Evolutionary conservation across 164 flowering plant genomes (phyloP).

Genomic region (Aristolochia fimbriata): DNA sequence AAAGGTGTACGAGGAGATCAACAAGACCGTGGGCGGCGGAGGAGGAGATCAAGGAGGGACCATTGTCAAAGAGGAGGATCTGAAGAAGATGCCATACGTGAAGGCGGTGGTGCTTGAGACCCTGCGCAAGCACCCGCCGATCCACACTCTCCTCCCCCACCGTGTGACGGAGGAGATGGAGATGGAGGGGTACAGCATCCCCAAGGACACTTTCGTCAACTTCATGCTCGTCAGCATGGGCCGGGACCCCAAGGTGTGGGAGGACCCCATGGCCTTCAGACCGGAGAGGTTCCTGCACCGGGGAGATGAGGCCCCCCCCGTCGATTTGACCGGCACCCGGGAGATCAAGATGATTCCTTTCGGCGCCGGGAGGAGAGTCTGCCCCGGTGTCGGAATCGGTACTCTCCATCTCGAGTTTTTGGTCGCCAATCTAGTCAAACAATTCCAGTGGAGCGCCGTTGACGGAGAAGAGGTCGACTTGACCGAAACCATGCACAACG

Average conservation of each 20-base stretch:
- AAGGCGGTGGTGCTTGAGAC: slow-evolving; percentile 11
- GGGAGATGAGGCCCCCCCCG: slow-evolving; percentile 1
- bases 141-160: slow-evolving; percentile 14
- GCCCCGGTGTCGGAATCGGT: slow-evolving; percentile 19
- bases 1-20: slow-evolving; percentile 3
- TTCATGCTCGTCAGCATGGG: slow-evolving; percentile 16
- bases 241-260: slow-evolving; percentile 8
- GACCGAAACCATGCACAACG: slow-evolving; percentile 30
- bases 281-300: slow-evolving; percentile 13
- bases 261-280: slow-evolving; percentile 12
- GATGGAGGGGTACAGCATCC: slow-evolving; percentile 9
- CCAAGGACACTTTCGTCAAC: slow-evolving; percentile 9
- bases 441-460: slow-evolving; percentile 34
- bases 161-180: slow-evolving; percentile 16
- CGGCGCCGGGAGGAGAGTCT: slow-evolving; percentile 29
- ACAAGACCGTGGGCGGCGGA: slow-evolving; percentile 28
- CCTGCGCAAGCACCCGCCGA: slow-evolving; percentile 11
- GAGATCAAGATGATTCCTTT: slow-evolving; percentile 51
- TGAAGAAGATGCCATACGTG: slow-evolving; percentile 10
- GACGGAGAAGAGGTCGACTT: slow-evolving; percentile 31
- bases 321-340: slow-evolving; percentile 26
- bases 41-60: slow-evolving; percentile 2
- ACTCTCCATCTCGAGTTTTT: slow-evolving; percentile 21
- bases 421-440: slow-evolving; percentile 26
- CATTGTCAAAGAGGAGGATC: slow-evolving; percentile 15